phyloP scores from a whole-genome alignment of 805 yeast species.

The Saturnispora hagleri region DNA sequence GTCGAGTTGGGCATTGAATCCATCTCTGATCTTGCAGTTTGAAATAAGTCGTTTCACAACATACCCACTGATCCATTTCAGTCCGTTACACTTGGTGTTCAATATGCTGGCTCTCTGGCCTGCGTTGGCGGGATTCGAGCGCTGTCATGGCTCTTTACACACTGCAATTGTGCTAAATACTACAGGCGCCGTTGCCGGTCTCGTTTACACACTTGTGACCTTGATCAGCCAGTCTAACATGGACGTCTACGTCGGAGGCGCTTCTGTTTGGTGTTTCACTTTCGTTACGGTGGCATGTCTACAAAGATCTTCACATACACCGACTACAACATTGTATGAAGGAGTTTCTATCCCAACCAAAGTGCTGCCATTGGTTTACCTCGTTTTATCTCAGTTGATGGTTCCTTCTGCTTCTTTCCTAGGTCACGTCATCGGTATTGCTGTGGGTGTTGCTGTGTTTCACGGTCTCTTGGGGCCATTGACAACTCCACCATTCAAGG shows the following conservation, averaged over 20 bases:
- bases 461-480: conserved; percentile 47
- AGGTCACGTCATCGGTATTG: conserved; percentile 64
- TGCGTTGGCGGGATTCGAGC: conserved; percentile 59
- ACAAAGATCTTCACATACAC: conserved; percentile 17
- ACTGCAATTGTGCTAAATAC: conserved; percentile 74
- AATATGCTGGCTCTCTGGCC: conserved; percentile 50
- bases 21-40: conserved; percentile 42
- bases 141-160: conserved; percentile 70
- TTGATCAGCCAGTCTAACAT: conserved; percentile 40
- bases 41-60: conserved; percentile 51
- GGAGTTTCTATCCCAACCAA: conserved; percentile 48
- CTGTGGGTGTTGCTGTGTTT: conserved; percentile 57
- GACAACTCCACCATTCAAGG: conserved; percentile 56
- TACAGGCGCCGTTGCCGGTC: conserved; percentile 59
- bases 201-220: conserved; percentile 52
- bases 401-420: conserved; percentile 62
- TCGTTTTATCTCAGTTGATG: conserved; percentile 41
- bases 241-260: conserved; percentile 54
- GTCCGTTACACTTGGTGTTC: conserved; percentile 49
- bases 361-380: conserved; percentile 44
- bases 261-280: conserved; percentile 68
- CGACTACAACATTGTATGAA: conserved; percentile 19
- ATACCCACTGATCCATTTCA: conserved; percentile 64
- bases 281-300: conserved; percentile 55
- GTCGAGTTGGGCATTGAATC: conserved; percentile 38